Conservation (phyloP, 345 rosid genomes). For the Salix purpurea region DNA sequence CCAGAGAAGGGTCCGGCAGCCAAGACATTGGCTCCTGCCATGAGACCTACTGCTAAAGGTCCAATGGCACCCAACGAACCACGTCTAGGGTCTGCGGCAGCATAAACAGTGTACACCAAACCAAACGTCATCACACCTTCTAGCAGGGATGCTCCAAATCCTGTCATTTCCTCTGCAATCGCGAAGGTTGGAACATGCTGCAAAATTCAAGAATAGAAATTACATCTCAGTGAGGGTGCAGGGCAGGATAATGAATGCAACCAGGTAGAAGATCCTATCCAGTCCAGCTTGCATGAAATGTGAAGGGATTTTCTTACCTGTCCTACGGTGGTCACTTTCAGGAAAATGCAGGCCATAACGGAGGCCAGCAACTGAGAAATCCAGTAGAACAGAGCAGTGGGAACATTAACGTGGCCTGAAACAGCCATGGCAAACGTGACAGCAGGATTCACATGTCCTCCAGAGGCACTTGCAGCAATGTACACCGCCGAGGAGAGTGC, state of each 20-base stretch:
- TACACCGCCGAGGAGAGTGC: conserved; percentile 66
- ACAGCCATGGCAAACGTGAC: conserved; percentile 83
- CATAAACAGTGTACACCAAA: conserved; percentile 67
- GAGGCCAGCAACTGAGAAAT: conserved; percentile 77
- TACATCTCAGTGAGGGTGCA: not conserved
- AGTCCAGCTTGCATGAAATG: not conserved
- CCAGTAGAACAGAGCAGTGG: conserved; percentile 86
- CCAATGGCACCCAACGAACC: conserved; percentile 43
- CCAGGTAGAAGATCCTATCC: not conserved
- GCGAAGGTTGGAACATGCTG: conserved; percentile 55
- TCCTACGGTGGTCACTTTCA: conserved; percentile 50
- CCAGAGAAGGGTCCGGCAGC: conserved; percentile 87
- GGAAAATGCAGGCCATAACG: conserved; percentile 69
- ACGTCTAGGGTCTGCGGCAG: conserved; percentile 51
- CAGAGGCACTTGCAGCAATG: conserved; percentile 59
- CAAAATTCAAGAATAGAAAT: not conserved
- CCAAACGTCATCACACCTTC: conserved; percentile 74
- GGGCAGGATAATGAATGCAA: not conserved
- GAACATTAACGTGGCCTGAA: conserved; percentile 66
- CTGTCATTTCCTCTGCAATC: conserved; percentile 80
- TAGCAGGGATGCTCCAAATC: conserved; percentile 77
- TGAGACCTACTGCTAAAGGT: conserved; percentile 54
- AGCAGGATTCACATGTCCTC: conserved; percentile 91
- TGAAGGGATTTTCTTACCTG: conserved; percentile 33
- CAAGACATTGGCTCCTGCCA: conserved; percentile 68